phyloP scores from a whole-genome alignment of 179 eudicot genomes.

The Nepenthes alata region DNA sequence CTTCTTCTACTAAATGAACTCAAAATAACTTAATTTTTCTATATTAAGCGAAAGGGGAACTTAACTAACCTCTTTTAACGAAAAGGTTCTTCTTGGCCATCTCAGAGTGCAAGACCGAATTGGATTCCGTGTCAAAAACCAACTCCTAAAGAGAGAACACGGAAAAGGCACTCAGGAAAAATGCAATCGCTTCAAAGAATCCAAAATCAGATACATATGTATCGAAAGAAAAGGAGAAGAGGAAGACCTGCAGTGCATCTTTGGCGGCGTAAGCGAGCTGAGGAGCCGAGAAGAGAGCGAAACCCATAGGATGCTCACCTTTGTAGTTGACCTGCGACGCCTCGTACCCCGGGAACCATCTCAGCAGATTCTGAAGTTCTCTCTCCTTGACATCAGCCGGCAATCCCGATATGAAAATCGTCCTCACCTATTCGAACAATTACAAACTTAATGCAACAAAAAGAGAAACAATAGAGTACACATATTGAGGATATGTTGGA shows the following conservation, averaged over 20 bases:
- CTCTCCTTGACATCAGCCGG: slow-evolving; percentile 95
- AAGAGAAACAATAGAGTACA: neutral
- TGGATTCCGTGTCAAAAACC: slow-evolving; percentile 74
- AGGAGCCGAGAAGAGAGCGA: slow-evolving; percentile 63
- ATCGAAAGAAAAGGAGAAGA: too few relatives aligned
- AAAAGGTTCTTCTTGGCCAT: slow-evolving; percentile 98
- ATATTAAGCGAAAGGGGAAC: too few relatives aligned
- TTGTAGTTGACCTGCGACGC: slow-evolving; percentile 91
- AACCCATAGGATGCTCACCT: slow-evolving; percentile 88
- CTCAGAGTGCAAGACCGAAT: slow-evolving; percentile 78
- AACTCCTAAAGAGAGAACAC: slow-evolving; percentile 29
- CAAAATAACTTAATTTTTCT: too few relatives aligned
- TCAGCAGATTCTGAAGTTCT: slow-evolving; percentile 63
- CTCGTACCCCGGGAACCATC: slow-evolving; percentile 95
- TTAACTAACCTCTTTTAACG: slow-evolving; percentile 64
- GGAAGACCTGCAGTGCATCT: slow-evolving; percentile 72
- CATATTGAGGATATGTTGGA: too few relatives aligned
- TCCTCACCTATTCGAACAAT: slow-evolving; percentile 39
- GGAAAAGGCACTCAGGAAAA: neutral
- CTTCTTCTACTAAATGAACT: too few relatives aligned
- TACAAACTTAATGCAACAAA: neutral
- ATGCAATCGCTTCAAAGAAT: neutral
- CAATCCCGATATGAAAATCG: slow-evolving; percentile 75
- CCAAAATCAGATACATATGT: neutral
- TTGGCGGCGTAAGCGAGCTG: slow-evolving; percentile 74